phyloP scores from a whole-genome alignment of 2,329 filamentous ascomycete genomes.

The Ceratocystis smalleyi region DNA sequence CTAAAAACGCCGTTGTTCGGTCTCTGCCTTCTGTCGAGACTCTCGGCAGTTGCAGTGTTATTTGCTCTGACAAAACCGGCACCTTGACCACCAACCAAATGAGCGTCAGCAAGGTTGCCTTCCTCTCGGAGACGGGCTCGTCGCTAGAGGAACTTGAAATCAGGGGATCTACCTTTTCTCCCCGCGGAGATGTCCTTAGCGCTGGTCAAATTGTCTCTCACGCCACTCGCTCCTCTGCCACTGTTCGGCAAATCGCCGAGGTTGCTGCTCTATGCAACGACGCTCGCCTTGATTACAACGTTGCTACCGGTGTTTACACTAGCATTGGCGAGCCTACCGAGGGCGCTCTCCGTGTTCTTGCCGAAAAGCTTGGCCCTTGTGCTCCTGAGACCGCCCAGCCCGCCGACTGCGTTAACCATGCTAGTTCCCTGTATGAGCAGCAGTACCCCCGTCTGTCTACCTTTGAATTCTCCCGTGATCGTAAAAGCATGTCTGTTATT shows the following conservation, averaged over 20 bases:
- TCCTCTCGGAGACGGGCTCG: conserved; percentile 57
- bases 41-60: conserved; percentile 95
- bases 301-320: conserved; percentile 55
- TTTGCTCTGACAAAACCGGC: conserved; percentile 98
- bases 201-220: conserved; percentile 54
- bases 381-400: conserved; percentile 39
- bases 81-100: conserved; percentile 98
- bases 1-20: conserved; percentile 93
- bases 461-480: conserved; percentile 92
- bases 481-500: conserved; percentile 98
- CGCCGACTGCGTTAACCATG: conserved; percentile 58
- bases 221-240: conserved; percentile 55
- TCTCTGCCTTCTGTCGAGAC: conserved; percentile 95
- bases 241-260: conserved; percentile 61
- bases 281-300: conserved; percentile 65
- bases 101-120: conserved; percentile 89
- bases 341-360: conserved; percentile 75
- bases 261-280: conserved; percentile 77
- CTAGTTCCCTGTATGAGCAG: conserved; percentile 72
- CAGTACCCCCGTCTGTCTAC: conserved; percentile 62
- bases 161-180: conserved; percentile 83
- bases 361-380: conserved; percentile 84
- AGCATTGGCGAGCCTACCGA: conserved; percentile 92
- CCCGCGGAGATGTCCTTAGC: conserved; percentile 56
- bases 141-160: conserved; percentile 76